Base-by-base conservation (phyloP, 345 rosid genomes). In the Linum lewisii region DNA sequence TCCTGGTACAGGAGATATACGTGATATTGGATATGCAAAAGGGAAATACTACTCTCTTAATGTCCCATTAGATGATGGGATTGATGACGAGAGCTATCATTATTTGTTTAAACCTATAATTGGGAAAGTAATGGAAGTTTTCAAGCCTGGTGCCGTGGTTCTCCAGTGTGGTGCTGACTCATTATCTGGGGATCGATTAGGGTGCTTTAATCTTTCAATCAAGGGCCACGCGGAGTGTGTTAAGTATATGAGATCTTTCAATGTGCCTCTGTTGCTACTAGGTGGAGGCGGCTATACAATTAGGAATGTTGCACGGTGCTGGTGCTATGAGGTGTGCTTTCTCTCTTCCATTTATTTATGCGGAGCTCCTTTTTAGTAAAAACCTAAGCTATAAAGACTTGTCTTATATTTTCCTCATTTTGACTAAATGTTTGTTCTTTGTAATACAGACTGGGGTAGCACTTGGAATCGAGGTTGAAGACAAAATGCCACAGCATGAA, bases 141-240 rank as follows among this genome's bases (percentile, higher is more conserved):
- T 82, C 69, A 72, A 68, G 63, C 87, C 90, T 19, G 84, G 85
- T 55, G 85, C 85, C 0, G 87, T 84, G 20, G 82, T 84, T 44
- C 79, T 84, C 64, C 91, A 84, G 23, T 80, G 85, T 57, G 87
- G 84, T 57, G 88, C 86, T 56, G 87, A 82, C 70, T 85, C 87
- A 3, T 64, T 85, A 59, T 82, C 91, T 19, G 85, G 91, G 7
- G 91, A 78, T 73, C 72, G 91, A 76, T 74, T 84, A 51, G 85
- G 85, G 49, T 84, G 91, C 76, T 80, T 85, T 65, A 82, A 77
- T 74, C 81, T 82, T 60, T 77, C 87, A 2, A 78, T 81, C 74
- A 86, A 84, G 74, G 91, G 95, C n/a, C 88, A 87, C 45, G 88
- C 83, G 21, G 88, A 87, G 55, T 87, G 95, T 66, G 86, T 82